Percentiles rank a stretch among this genome's conserved stretches.
These are phyloP conservation scores for Aspergillus luchuensis DNA, from an alignment of 2,329 filamentous ascomycete species.

Conservation along the genomic window DNA sequence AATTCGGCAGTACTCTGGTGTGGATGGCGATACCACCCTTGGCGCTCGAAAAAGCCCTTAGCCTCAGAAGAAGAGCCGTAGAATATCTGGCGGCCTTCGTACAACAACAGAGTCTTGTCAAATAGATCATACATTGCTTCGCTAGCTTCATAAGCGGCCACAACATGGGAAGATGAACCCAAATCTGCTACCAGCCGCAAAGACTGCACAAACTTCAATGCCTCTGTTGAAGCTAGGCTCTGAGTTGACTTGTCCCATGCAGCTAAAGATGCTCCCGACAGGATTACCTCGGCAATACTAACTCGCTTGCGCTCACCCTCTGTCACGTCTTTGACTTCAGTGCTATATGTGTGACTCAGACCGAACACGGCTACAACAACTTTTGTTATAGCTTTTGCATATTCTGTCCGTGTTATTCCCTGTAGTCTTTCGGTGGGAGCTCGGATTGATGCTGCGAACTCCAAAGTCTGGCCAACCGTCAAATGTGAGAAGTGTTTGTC, in stretches of 20 bases:
- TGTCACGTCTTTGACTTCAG: conserved; percentile 59
- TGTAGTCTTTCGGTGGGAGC: conserved; percentile 40
- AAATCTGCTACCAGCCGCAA: conserved; percentile 51
- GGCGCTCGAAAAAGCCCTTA: conserved; percentile 64
- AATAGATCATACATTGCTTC: conserved; percentile 55
- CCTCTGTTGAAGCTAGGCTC: conserved; percentile 54
- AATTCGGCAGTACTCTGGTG: conserved; percentile 70
- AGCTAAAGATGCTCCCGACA: conserved; percentile 47
- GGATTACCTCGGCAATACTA: conserved; percentile 57
- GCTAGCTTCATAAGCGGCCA: conserved; percentile 55
- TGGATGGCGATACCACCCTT: conserved; percentile 67
- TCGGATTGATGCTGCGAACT: conserved; percentile 71
- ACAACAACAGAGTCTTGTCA: conserved; percentile 69
- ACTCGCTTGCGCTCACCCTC: conserved; percentile 63
- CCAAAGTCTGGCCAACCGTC: conserved; percentile 72
- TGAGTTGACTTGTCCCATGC: conserved; percentile 49
- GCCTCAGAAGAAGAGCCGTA: conserved; percentile 64
- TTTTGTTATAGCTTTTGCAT: conserved; percentile 44
- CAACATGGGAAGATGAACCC: conserved; percentile 47
- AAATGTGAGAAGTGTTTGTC: conserved; percentile 70
- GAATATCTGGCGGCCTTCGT: conserved; percentile 74
- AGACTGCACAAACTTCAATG: conserved; percentile 55
- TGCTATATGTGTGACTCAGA: conserved; percentile 50
- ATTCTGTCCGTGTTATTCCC: conserved; percentile 36
- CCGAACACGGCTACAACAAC: conserved; percentile 48